A percentile compares a stretch with the other conserved stretches of the same genome.
phyloP scores from a whole-genome alignment of 2,329 filamentous ascomycete species.

The Diaporthe capsici region DNA sequence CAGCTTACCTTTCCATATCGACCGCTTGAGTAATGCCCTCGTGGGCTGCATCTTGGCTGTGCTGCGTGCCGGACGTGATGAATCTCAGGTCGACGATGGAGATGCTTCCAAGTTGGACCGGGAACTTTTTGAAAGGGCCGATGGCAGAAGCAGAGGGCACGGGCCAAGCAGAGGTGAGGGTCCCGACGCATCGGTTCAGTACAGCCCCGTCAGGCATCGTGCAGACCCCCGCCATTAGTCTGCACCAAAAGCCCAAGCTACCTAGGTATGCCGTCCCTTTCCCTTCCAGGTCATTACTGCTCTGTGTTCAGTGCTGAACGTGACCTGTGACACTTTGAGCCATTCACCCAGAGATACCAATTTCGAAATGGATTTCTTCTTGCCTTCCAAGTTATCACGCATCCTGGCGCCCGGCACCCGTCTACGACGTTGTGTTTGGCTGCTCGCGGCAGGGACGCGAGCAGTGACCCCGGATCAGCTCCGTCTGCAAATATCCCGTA shows the following conservation, averaged over 20 bases:
- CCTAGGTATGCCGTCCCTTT: neutral
- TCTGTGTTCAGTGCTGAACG: no score
- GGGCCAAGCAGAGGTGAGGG: neutral
- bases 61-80: conserved; percentile 3
- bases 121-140: conserved; percentile 19
- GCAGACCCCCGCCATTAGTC: neutral
- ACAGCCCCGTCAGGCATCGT: accelerated
- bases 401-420: no score
- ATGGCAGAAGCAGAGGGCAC: neutral
- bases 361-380: no score
- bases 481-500: no score
- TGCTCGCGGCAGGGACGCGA: no score
- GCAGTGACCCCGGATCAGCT: no score
- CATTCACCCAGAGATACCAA: no score
- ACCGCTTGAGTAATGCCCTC: conserved; percentile 50
- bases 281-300: no score
- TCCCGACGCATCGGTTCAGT: conserved; percentile 4
- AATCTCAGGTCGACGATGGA: neutral
- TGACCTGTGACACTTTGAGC: no score
- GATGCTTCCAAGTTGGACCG: neutral
- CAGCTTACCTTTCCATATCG: conserved; percentile 41
- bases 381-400: no score
- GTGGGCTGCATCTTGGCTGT: conserved; percentile 53
- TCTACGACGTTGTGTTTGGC: no score
- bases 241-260: neutral